Base-by-base conservation (phyloP, 805 yeast species). In the Blastobotrys chiropterorum region DNA sequence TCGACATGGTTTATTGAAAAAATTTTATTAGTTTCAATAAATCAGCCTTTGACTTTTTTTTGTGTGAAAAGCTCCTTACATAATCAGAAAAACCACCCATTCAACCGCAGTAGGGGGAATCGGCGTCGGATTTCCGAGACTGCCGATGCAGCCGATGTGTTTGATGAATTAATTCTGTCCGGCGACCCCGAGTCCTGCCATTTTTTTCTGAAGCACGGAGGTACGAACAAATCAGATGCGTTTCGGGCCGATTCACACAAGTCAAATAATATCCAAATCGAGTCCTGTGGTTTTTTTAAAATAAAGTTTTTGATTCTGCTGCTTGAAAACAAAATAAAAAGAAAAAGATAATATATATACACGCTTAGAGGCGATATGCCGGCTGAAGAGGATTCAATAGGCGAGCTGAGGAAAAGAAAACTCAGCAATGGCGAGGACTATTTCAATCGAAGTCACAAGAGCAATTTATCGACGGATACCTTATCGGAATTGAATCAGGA, bases 1-100 rank as follows among this genome's bases (percentile, higher is more conserved):
- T 83, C 1, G 96, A 87, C 98, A 90, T 90, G 26, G 38, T 46
- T 15, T 34, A 20, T 42, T 15, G 19, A 16, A n/a, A 8, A 8
- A 31, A 14, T 31, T 7, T 14, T 31, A 31, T 14, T 31, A 7
- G 38, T 31, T 8, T 14, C 38, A 31, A 14, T 14, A 8, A 7
- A 31, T 7, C 38, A 30, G 11, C 11, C 38, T 38, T 5, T 38
- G 40, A 40, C 13, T 15, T 42, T 42, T 42, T 42, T 42, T 40
- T 15, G 43, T 3, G 3, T 17, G 20, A 40, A 38, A 38, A 38
- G n/a, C n/a, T n/a, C n/a, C n/a, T n/a, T n/a, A n/a, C n/a, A n/a
- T n/a, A n/a, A n/a, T n/a, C n/a, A n/a, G n/a, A n/a, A n/a, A n/a
- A n/a, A n/a, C n/a, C n/a, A n/a, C n/a, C n/a, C n/a, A n/a, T n/a